These are phyloP conservation scores for Strigomonas culicis DNA, from an alignment of 208 protist species.

Conservation along the genomic window DNA sequence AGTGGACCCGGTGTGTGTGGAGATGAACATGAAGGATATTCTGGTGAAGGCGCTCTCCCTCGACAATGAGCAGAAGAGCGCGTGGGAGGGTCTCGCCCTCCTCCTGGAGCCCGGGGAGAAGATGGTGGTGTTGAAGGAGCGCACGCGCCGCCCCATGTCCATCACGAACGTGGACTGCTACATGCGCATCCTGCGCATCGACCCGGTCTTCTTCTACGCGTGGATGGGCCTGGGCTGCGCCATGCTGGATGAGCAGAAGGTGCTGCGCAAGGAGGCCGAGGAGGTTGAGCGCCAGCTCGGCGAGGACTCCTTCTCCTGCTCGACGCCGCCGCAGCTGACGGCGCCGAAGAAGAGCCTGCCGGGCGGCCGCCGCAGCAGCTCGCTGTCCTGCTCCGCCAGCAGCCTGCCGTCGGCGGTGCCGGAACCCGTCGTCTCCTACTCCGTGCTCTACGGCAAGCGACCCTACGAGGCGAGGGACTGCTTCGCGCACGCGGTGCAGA, in stretches of 20 bases:
- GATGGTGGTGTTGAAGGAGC: slow-evolving; percentile 14
- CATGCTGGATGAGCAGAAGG: slow-evolving; percentile 22
- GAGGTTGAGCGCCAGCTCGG: slow-evolving; percentile 3
- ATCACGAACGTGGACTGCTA: slow-evolving; percentile 23
- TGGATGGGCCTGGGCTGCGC: slow-evolving; percentile 25
- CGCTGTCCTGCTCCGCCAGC: not conserved
- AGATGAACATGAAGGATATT: slow-evolving; percentile 16
- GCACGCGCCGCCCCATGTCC: slow-evolving; percentile 21
- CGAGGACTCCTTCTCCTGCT: not conserved
- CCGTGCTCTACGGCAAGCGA: slow-evolving; percentile 24
- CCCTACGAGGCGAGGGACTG: slow-evolving; percentile 26
- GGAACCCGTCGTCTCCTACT: slow-evolving; percentile 13
- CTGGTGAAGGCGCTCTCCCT: slow-evolving; percentile 16
- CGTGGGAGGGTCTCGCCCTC: slow-evolving; percentile 25
- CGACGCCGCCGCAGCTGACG: not conserved
- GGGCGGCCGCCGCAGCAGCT: not conserved
- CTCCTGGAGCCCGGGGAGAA: slow-evolving; percentile 18
- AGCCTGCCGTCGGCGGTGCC: not conserved
- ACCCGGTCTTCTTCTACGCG: slow-evolving; percentile 19
- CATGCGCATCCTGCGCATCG: slow-evolving; percentile 16
- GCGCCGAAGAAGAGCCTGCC: not conserved
- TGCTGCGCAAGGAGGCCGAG: slow-evolving; percentile 6
- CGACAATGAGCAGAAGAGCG: slow-evolving; percentile 21
- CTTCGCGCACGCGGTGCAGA: slow-evolving; percentile 20
- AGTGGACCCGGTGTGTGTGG: not conserved